These are phyloP conservation scores for Suillus clintonianus DNA, from an alignment of 768 basidiomycete species.

Conservation along the genomic window DNA sequence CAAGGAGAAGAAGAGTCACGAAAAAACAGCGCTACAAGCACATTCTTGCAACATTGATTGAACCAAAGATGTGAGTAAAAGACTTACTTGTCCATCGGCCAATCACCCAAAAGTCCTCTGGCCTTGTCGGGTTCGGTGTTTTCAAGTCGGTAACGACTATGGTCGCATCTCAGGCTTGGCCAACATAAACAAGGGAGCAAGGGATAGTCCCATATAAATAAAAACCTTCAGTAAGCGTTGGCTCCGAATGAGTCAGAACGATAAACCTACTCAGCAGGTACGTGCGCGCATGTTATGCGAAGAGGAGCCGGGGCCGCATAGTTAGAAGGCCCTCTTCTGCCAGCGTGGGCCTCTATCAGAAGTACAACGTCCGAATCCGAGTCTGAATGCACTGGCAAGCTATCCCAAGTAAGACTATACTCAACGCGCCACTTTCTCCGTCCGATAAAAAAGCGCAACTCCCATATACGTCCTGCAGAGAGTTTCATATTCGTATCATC, in stretches of 20 bases:
- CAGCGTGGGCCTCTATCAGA: neutral
- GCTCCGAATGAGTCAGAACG: neutral
- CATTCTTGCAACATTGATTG: neutral
- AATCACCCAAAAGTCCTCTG: neutral
- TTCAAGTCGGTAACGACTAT: no score
- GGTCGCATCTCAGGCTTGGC: no score
- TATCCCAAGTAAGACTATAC: neutral
- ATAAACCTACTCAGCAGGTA: neutral
- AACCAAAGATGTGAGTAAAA: neutral
- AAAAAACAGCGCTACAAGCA: neutral
- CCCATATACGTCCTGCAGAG: neutral
- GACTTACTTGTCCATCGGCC: neutral
- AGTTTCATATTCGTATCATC: neutral
- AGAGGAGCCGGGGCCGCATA: neutral
- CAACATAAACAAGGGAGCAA: no score
- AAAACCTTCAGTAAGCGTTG: neutral
- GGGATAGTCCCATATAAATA: no score
- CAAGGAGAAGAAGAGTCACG: neutral
- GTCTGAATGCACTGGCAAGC: neutral
- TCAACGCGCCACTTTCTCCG: neutral
- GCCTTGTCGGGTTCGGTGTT: neutral
- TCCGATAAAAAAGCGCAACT: conserved; percentile 12
- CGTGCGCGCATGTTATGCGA: no score
- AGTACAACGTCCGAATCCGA: neutral
- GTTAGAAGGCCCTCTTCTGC: neutral